These are phyloP conservation scores for Zelonia costaricensis DNA, from an alignment of 208 protist species.

Conservation along the genomic window DNA sequence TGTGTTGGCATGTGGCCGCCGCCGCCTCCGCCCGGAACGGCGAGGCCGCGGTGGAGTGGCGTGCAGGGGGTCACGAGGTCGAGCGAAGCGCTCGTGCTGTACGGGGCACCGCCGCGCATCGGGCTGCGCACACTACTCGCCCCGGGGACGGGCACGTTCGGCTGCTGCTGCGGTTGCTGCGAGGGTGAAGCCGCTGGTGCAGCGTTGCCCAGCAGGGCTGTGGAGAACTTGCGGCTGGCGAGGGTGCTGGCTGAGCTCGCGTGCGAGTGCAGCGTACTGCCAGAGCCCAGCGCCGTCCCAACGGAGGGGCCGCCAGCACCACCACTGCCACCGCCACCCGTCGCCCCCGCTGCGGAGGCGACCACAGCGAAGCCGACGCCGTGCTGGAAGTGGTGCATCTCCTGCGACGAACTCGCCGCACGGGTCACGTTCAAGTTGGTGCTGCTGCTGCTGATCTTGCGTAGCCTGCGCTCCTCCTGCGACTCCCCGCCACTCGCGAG, in stretches of 20 bases:
- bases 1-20: too few relatives aligned
- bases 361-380: slow-evolving; percentile 9
- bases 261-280: background rate
- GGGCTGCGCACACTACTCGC: background rate
- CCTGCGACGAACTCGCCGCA: slow-evolving; percentile 6
- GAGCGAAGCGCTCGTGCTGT: background rate
- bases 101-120: background rate
- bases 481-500: slow-evolving; percentile 26
- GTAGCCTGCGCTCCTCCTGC: slow-evolving; percentile 17
- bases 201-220: background rate
- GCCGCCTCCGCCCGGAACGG: too few relatives aligned
- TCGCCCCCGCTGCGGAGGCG: background rate
- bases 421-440: background rate
- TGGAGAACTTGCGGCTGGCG: background rate
- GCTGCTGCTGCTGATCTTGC: background rate
- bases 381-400: slow-evolving; percentile 26
- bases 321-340: background rate
- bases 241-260: background rate
- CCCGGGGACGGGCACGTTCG: background rate
- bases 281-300: too few relatives aligned
- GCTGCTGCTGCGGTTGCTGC: background rate
- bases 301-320: background rate
- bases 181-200: background rate
- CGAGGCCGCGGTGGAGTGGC: slow-evolving; percentile 1
- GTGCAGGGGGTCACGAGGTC: background rate